A percentile compares a stretch with the other conserved stretches of the same genome.
Conservation (phyloP, 768 basidiomycete species). For the Baorangia bicolor region DNA sequence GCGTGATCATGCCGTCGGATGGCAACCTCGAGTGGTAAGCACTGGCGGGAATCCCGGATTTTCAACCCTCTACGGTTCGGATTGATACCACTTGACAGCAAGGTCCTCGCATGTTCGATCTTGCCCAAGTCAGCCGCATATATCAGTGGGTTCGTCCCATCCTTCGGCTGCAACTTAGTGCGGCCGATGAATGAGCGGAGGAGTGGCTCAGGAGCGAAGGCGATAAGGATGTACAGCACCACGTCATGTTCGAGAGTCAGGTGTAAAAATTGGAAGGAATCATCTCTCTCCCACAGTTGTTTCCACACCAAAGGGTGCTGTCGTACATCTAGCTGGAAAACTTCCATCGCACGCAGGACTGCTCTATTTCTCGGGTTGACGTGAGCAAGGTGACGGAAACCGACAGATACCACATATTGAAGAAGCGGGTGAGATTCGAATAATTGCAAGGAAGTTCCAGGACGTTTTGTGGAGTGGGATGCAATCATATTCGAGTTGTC, state of each 20-base stretch:
- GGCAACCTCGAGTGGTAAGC: slow-evolving; percentile 2
- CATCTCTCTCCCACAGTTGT: background rate
- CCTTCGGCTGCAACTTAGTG: background rate
- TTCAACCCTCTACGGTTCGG: background rate
- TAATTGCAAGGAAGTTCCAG: background rate
- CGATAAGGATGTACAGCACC: background rate
- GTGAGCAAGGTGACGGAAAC: background rate
- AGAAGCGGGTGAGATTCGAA: background rate
- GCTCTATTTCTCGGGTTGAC: background rate
- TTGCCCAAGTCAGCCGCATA: slow-evolving; percentile 8
- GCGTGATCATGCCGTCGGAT: rapidly evolving
- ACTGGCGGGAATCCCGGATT: no score
- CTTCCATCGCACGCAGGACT: background rate
- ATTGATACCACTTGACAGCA: background rate
- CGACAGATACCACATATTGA: background rate
- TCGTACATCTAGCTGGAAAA: background rate
- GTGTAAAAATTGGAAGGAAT: background rate
- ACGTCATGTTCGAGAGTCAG: background rate
- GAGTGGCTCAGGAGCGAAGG: background rate
- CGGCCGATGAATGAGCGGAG: background rate
- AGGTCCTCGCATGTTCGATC: background rate
- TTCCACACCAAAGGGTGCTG: background rate
- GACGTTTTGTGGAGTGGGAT: no score
- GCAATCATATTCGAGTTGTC: background rate
- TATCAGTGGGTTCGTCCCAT: slow-evolving; percentile 9